Percentiles rank a stretch among this genome's conserved stretches.
Evolutionary conservation across 352 stramenopile genomes (phyloP).

Genomic region (Phytophthora uliginosa): DNA sequence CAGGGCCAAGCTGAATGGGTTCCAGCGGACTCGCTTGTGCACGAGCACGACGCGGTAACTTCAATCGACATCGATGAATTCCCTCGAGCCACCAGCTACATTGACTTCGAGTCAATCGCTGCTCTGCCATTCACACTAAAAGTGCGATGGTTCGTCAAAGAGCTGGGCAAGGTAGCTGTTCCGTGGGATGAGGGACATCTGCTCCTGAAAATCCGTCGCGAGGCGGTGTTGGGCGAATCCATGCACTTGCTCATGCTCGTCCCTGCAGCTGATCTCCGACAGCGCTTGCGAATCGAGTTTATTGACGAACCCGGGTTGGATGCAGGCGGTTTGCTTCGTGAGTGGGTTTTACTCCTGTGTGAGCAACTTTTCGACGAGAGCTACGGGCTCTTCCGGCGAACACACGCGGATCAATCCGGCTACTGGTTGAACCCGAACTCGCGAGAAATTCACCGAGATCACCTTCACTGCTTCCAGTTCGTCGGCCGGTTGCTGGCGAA

Average conservation of each 20-base stretch:
- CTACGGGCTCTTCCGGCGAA: conserved; percentile 79
- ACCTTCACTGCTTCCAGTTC: conserved; percentile 83
- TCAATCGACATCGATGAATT: conserved; percentile 82
- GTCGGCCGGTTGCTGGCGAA: conserved; percentile 83
- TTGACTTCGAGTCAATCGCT: conserved; percentile 83
- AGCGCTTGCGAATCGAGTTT: conserved; percentile 87
- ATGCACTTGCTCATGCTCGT: conserved; percentile 89
- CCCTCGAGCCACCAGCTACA: conserved; percentile 71
- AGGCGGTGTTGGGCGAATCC: conserved; percentile 80
- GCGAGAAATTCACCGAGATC: conserved; percentile 68
- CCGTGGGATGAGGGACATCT: conserved; percentile 86
- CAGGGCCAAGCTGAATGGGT: conserved; percentile 81
- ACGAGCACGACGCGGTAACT: conserved; percentile 50
- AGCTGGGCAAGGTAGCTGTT: conserved; percentile 80
- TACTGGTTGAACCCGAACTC: conserved; percentile 91
- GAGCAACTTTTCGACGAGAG: conserved; percentile 85
- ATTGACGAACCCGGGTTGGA: conserved; percentile 85
- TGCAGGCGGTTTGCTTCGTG: conserved; percentile 76
- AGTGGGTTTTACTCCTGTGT: conserved; percentile 85
- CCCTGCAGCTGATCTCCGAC: conserved; percentile 70
- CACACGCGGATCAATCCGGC: conserved; percentile 78
- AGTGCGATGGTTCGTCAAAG: conserved; percentile 82
- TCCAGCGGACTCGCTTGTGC: conserved; percentile 70
- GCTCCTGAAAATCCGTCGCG: conserved; percentile 82
- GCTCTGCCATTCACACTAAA: conserved; percentile 80